These are phyloP conservation scores for Aegilops bicornis DNA, from an alignment of 176 grass and related monocot genomes.

Conservation along the genomic window DNA sequence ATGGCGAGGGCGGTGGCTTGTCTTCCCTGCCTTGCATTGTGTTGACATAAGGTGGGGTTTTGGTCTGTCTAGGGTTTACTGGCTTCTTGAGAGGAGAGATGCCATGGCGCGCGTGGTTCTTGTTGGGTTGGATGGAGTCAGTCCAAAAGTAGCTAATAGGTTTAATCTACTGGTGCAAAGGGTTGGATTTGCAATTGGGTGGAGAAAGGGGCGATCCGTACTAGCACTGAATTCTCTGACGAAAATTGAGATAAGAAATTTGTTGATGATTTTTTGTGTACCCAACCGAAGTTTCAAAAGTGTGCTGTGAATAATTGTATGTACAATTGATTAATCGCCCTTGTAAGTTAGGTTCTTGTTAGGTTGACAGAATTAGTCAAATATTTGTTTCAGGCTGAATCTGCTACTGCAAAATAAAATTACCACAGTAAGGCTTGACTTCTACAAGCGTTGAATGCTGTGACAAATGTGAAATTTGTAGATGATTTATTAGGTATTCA, in stretches of 20 bases:
- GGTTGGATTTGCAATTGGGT: neutral
- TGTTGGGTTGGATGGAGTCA: neutral
- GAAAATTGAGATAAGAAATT: neutral
- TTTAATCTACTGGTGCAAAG: neutral
- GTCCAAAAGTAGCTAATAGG: neutral
- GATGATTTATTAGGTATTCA: neutral
- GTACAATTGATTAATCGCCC: neutral
- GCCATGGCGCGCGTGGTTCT: neutral
- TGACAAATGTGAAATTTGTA: neutral
- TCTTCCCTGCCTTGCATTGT: neutral
- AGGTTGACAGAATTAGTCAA: neutral
- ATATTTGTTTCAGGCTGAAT: neutral
- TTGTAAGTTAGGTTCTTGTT: neutral
- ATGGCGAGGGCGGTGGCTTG: neutral
- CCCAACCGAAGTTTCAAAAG: neutral
- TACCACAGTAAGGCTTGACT: neutral
- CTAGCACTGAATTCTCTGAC: neutral
- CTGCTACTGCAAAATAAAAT: neutral
- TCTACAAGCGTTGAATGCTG: neutral
- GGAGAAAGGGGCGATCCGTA: neutral
- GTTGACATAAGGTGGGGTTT: neutral
- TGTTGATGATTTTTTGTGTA: too few species aligned
- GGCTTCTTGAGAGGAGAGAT: neutral
- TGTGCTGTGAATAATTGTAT: neutral
- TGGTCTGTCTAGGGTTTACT: conserved; percentile 7